Evolutionary conservation across 1,139 yeast genomes (phyloP).

Genomic region (Williopsis jadinii): DNA sequence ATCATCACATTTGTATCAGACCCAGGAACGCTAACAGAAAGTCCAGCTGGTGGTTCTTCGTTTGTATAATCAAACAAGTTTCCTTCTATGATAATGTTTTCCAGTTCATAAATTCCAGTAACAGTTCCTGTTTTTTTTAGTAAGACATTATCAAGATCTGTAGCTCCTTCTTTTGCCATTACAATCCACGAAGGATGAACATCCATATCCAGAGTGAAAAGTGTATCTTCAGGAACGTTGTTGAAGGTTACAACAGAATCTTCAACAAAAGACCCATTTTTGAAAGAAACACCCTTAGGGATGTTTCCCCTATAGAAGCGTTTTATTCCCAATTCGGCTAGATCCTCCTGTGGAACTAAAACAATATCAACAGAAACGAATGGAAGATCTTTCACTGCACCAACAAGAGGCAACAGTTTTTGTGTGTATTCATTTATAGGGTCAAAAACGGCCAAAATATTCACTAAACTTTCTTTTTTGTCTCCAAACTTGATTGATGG

Average conservation of each 20-base stretch:
- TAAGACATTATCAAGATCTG: constrained; percentile 59
- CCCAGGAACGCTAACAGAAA: constrained; percentile 37
- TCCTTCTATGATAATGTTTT: constrained; percentile 61
- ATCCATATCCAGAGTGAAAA: constrained; percentile 53
- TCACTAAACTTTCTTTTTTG: constrained; percentile 30
- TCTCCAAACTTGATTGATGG: constrained; percentile 14
- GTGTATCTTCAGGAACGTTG: constrained; percentile 40
- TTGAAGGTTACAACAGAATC: constrained; percentile 25
- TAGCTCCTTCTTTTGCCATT: constrained; percentile 37
- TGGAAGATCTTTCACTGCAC: constrained; percentile 33
- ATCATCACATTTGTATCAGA: constrained; percentile 67
- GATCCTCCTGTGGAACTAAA: constrained; percentile 47
- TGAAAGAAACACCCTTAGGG: constrained; percentile 32
- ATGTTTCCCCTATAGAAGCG: constrained; percentile 42
- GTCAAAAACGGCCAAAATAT: constrained; percentile 56
- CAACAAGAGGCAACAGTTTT: constrained; percentile 44
- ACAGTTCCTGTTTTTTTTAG: constrained; percentile 33
- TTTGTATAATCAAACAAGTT: constrained; percentile 35
- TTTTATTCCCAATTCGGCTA: constrained; percentile 40
- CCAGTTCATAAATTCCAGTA: constrained; percentile 40
- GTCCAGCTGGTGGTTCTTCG: constrained; percentile 40
- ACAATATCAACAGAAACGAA: constrained; percentile 47
- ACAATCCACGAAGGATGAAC: constrained; percentile 64
- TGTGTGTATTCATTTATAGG: constrained; percentile 71
- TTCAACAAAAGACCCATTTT: constrained; percentile 28